Percentiles rank a stretch among this genome's conserved stretches.
Conservation (phyloP, 2,329 filamentous ascomycete genomes). For the Cladosporium velox region DNA sequence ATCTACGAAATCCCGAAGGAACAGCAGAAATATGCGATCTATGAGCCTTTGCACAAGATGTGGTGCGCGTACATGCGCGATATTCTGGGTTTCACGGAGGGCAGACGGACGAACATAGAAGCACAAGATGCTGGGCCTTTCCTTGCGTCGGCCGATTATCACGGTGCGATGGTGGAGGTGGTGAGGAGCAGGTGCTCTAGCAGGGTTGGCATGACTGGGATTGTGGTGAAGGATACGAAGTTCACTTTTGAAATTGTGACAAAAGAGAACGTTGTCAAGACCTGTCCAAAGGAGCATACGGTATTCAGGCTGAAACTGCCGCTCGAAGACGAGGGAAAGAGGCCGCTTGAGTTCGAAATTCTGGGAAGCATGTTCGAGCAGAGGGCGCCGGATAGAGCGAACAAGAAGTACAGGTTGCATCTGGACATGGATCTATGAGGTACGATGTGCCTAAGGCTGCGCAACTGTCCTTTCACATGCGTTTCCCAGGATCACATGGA, state of each 20-base stretch:
- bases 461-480: background rate
- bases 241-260: conserved; percentile 86
- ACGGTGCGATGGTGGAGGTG: conserved; percentile 82
- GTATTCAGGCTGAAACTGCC: conserved; percentile 77
- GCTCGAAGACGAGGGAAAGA: conserved; percentile 36
- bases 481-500: background rate
- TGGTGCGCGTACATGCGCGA: conserved; percentile 88
- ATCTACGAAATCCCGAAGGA: conserved; percentile 73
- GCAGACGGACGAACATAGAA: conserved; percentile 52
- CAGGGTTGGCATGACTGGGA: conserved; percentile 79
- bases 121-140: conserved; percentile 66
- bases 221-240: conserved; percentile 85
- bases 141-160: conserved; percentile 83
- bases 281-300: conserved; percentile 86
- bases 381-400: conserved; percentile 79
- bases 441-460: background rate
- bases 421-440: conserved; percentile 61
- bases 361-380: conserved; percentile 85
- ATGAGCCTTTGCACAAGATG: conserved; percentile 72
- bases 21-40: conserved; percentile 72
- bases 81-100: conserved; percentile 60
- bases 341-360: conserved; percentile 74
- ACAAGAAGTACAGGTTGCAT: conserved; percentile 87
- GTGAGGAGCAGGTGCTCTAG: conserved; percentile 78
- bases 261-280: conserved; percentile 67